Base-by-base conservation (phyloP, 257 asterid genomes). In the Asclepias syriaca region DNA sequence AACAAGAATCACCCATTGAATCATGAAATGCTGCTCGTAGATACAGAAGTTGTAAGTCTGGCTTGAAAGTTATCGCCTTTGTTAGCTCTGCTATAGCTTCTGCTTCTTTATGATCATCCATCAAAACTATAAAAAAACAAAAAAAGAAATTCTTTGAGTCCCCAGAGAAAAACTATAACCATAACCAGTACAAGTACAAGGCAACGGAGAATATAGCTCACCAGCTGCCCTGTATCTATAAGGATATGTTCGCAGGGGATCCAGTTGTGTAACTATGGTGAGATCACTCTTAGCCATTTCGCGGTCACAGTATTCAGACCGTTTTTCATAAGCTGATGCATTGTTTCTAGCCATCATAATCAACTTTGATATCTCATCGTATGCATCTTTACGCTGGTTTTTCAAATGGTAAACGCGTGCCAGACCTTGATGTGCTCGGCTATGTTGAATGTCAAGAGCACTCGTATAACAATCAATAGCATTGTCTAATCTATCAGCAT, bases 301-400 rank as follows among this genome's bases (percentile, higher is more conserved):
- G 22, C 95, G 89, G 71, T 94, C 99, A 80, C 97, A 86, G 73
- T 91, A 91, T 48, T 91, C 99, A 0, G 97, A 89, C 9, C 96
- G 96, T 75, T 95, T 90, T 83, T 95, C 99, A 70, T 90, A 95
- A 24, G 99, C 99, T 5, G 99, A 95, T 59, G 99, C 99, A 78
- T 85, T 88, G 75, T 84, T 78, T 72, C 84, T 77, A 18, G 98
- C 98, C 81, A 89, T 95, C 75, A 90, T 94, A 58, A 95, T 92
- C 88, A 95, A 77, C 87, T 92, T 92, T 55, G 97, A 87, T 98
- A 95, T 92, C 86, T 95, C 99, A 39, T 92, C 98, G 80, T 90
- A 92, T 19, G 99, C 98, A 78, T 89, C 87, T 81, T 85, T 90
- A 8, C 94, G 79, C 81, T 87, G 89, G 74, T 90, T 87, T 73